Evolutionary conservation across 2,329 filamentous ascomycete species (phyloP).

Genomic region (Alternaria brassicicola): DNA sequence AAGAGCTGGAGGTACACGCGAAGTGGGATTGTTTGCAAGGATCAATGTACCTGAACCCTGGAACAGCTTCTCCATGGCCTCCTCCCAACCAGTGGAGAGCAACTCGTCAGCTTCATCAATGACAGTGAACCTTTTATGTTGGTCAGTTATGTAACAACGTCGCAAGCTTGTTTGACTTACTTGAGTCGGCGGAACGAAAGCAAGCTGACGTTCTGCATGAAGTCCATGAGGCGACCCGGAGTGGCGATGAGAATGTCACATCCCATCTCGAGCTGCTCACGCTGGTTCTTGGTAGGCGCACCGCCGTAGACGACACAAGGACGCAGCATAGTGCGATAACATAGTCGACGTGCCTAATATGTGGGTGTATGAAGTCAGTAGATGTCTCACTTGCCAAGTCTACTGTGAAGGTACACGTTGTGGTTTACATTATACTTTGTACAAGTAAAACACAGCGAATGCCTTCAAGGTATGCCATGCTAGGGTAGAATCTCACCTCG

Average conservation of each 20-base stretch:
- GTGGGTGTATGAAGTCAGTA: background rate
- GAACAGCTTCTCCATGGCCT: slow-evolving; percentile 77
- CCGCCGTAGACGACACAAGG: slow-evolving; percentile 91
- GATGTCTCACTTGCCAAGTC: background rate
- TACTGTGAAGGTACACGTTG: background rate
- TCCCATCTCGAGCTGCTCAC: slow-evolving; percentile 75
- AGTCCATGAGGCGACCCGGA: slow-evolving; percentile 82
- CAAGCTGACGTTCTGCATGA: slow-evolving; percentile 73
- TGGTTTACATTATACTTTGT: background rate
- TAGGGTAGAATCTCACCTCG: slow-evolving; percentile 71
- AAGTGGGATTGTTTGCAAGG: background rate
- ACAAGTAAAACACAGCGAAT: background rate
- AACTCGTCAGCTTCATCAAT: slow-evolving; percentile 96
- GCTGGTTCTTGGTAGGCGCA: slow-evolving; percentile 71
- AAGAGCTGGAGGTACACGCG: background rate
- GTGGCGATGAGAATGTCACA: slow-evolving; percentile 90
- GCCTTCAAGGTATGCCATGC: background rate
- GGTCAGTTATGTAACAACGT: background rate
- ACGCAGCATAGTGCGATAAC: slow-evolving; percentile 92
- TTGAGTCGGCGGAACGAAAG: slow-evolving; percentile 77
- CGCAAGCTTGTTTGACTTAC: slow-evolving; percentile 55
- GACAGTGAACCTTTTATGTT: slow-evolving; percentile 27
- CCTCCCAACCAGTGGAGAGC: slow-evolving; percentile 78
- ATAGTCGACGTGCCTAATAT: slow-evolving; percentile 55
- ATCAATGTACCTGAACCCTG: slow-evolving; percentile 72